phyloP scores from a whole-genome alignment of 73 alveolate genomes.

The Effrenium voratum region DNA sequence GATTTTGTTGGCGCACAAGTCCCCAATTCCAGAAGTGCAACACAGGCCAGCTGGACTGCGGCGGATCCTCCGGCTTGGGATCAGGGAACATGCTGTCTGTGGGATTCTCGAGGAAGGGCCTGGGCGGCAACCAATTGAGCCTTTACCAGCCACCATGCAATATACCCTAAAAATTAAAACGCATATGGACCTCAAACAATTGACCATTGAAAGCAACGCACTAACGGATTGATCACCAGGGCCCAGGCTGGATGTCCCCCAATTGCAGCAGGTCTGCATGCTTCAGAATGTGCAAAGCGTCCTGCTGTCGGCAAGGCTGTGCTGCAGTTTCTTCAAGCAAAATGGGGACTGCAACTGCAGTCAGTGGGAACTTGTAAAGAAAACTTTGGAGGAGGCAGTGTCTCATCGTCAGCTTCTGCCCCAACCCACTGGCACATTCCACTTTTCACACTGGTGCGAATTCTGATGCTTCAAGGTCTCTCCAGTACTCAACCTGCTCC shows the following conservation, averaged over 20 bases:
- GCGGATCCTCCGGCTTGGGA: constrained; percentile 21
- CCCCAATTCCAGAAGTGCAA: too few relatives aligned
- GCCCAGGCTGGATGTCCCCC: constrained; percentile 40
- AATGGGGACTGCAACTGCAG: too few relatives aligned
- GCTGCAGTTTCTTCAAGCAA: too few relatives aligned
- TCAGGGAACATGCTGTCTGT: constrained; percentile 46
- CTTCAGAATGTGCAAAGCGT: constrained; percentile 47
- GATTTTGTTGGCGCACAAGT: too few relatives aligned
- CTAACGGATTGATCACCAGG: background rate
- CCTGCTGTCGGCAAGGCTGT: too few relatives aligned
- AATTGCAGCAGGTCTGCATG: constrained; percentile 30
- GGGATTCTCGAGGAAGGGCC: constrained; percentile 24
- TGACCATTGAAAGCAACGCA: background rate
- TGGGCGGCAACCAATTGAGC: background rate
- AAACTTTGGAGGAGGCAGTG: too few relatives aligned
- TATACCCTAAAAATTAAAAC: background rate
- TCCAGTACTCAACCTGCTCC: constrained; percentile 72
- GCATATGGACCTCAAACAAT: background rate
- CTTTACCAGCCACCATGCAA: background rate
- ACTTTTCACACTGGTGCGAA: background rate
- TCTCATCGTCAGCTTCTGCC: too few relatives aligned
- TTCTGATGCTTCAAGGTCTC: constrained; percentile 5
- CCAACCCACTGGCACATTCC: too few relatives aligned
- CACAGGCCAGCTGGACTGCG: too few relatives aligned
- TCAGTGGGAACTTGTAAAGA: too few relatives aligned